A percentile compares a stretch with the other conserved stretches of the same genome.
Evolutionary conservation across 768 basidiomycete species (phyloP).

Genomic region (Phaeotremella fagi): DNA sequence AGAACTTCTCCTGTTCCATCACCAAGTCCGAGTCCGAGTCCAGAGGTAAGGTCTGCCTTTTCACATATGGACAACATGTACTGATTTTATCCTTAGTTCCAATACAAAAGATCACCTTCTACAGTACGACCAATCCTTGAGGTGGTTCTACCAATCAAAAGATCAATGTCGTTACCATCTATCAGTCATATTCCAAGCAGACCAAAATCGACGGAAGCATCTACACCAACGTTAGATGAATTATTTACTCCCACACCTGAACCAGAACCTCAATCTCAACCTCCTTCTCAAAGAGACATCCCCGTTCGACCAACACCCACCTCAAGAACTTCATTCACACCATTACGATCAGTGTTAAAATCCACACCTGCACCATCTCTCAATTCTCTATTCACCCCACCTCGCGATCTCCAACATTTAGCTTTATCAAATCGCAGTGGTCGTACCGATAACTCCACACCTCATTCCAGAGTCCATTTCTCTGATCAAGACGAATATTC

Average conservation of each 20-base stretch:
- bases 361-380: background rate
- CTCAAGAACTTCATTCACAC: too few species aligned
- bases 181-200: too few species aligned
- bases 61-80: too few species aligned
- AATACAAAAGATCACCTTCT: too few species aligned
- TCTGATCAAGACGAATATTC: background rate
- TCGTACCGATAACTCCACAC: background rate
- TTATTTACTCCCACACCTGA: conserved; percentile 5
- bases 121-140: background rate
- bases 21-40: too few species aligned
- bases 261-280: too few species aligned
- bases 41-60: too few species aligned
- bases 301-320: background rate
- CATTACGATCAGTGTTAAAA: background rate
- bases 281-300: background rate
- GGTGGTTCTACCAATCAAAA: background rate
- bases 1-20: background rate
- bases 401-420: background rate
- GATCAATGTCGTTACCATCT: too few species aligned
- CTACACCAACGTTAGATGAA: background rate
- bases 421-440: background rate
- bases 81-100: too few species aligned
- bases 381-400: background rate
- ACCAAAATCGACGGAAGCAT: too few species aligned
- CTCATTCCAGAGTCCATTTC: background rate